phyloP scores from a whole-genome alignment of 768 basidiomycete species.

The Polyporus arcularius region DNA sequence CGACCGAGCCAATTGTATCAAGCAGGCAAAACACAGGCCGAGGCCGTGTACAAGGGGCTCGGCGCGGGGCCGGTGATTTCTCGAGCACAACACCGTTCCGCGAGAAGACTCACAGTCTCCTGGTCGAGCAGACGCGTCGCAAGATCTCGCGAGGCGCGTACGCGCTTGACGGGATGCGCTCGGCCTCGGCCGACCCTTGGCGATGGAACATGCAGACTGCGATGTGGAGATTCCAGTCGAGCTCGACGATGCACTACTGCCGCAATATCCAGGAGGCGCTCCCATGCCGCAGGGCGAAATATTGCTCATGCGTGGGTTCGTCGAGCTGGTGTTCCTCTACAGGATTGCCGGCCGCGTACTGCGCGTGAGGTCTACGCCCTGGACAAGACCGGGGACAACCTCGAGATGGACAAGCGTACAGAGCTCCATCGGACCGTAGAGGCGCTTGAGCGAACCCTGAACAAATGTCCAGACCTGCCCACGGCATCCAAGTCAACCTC shows the following conservation, averaged over 20 bases:
- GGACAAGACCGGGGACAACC: conserved; percentile 71
- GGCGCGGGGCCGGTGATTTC: too few relatives aligned
- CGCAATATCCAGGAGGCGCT: conserved; percentile 70
- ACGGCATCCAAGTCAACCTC: conserved; percentile 72
- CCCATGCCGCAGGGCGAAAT: conserved; percentile 54
- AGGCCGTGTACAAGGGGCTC: too few relatives aligned
- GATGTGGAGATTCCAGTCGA: conserved; percentile 85
- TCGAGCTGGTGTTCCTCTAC: conserved; percentile 75
- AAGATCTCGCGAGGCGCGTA: conserved; percentile 97
- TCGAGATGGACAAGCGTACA: conserved; percentile 74
- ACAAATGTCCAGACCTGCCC: conserved; percentile 75
- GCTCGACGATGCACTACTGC: conserved; percentile 77
- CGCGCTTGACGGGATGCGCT: conserved; percentile 88
- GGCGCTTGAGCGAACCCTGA: conserved; percentile 71
- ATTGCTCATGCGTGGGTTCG: conserved; percentile 80
- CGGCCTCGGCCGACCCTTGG: conserved; percentile 84
- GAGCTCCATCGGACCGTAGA: conserved; percentile 81
- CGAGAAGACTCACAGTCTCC: conserved; percentile 67
- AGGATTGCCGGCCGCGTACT: conserved; percentile 84
- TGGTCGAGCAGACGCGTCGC: conserved; percentile 86
- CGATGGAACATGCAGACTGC: conserved; percentile 87
- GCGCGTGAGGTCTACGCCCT: conserved; percentile 76
- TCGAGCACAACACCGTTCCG: conserved; percentile 62
- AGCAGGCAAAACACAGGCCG: too few relatives aligned
- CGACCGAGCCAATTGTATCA: too few relatives aligned